phyloP scores from a whole-genome alignment of 139 green algal species.

The Chlorella vulgaris region DNA sequence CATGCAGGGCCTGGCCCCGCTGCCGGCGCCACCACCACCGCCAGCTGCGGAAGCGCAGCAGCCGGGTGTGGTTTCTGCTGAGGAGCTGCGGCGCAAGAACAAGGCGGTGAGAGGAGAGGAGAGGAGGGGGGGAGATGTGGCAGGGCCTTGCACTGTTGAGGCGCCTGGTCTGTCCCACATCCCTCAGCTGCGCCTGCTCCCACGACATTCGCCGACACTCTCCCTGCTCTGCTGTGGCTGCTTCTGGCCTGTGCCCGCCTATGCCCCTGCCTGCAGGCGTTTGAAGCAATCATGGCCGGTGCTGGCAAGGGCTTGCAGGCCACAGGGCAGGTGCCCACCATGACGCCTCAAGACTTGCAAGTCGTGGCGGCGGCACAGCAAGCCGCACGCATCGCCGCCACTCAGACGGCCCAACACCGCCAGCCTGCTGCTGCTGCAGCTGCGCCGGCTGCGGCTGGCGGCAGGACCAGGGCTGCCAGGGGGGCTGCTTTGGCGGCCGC shows the following conservation, averaged over 20 bases:
- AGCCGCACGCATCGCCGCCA: neutral
- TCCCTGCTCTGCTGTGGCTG: neutral
- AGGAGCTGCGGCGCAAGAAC: conserved; percentile 10
- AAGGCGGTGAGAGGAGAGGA: neutral
- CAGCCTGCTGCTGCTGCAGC: neutral
- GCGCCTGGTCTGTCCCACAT: neutral
- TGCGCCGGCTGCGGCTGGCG: neutral
- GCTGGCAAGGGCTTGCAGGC: conserved; percentile 18
- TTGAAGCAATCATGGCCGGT: conserved; percentile 14
- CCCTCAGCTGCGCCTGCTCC: too few species aligned
- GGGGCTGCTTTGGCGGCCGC: neutral
- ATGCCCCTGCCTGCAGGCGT: neutral
- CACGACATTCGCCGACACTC: neutral
- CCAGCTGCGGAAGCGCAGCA: neutral
- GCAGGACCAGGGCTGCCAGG: conserved; percentile 1
- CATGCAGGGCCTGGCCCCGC: neutral
- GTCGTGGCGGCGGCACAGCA: conserved; percentile 12
- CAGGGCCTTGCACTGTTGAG: too few species aligned
- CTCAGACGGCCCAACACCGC: neutral
- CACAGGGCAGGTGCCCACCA: neutral
- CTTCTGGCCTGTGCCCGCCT: neutral
- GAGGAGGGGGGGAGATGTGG: too few species aligned
- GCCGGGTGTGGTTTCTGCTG: neutral
- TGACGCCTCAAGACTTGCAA: conserved; percentile 9
- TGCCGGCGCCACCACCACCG: neutral